phyloP scores from a whole-genome alignment of 2,329 filamentous ascomycete genomes.

The Fusarium continuum region DNA sequence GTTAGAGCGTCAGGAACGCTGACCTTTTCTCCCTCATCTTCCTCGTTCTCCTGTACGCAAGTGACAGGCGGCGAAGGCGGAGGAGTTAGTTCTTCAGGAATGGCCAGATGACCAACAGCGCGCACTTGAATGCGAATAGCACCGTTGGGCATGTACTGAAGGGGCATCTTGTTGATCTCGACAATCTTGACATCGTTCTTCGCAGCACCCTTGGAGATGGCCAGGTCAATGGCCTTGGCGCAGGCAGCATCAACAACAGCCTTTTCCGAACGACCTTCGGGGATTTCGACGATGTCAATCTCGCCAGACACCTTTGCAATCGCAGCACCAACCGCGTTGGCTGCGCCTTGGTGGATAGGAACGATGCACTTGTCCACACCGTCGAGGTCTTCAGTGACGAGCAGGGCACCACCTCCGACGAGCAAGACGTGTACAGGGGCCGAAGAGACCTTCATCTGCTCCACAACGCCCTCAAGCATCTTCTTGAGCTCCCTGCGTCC shows the following conservation, averaged over 20 bases:
- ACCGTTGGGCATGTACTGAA: constrained; percentile 49
- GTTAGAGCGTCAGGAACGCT: constrained; percentile 44
- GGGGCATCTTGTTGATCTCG: constrained; percentile 55
- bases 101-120: constrained; percentile 47
- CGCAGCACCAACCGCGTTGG: constrained; percentile 69
- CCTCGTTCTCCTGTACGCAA: constrained; percentile 19
- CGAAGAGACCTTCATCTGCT: constrained; percentile 65
- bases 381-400: constrained; percentile 58
- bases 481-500: constrained; percentile 52
- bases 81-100: constrained; percentile 42
- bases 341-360: constrained; percentile 63
- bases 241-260: constrained; percentile 52
- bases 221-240: constrained; percentile 46
- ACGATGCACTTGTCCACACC: constrained; percentile 61
- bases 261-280: constrained; percentile 51
- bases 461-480: constrained; percentile 61
- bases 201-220: constrained; percentile 46
- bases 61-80: constrained; percentile 31
- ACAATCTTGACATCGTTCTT: constrained; percentile 53
- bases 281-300: constrained; percentile 61
- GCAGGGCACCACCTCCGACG: constrained; percentile 65
- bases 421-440: constrained; percentile 62
- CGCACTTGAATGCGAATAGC: constrained; percentile 49
- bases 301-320: constrained; percentile 64
- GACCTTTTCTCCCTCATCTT: constrained; percentile 41